A percentile compares a stretch with the other conserved stretches of the same genome.
phyloP scores from a whole-genome alignment of 2,329 filamentous ascomycete genomes.

The Dothideomycetes sp. region DNA sequence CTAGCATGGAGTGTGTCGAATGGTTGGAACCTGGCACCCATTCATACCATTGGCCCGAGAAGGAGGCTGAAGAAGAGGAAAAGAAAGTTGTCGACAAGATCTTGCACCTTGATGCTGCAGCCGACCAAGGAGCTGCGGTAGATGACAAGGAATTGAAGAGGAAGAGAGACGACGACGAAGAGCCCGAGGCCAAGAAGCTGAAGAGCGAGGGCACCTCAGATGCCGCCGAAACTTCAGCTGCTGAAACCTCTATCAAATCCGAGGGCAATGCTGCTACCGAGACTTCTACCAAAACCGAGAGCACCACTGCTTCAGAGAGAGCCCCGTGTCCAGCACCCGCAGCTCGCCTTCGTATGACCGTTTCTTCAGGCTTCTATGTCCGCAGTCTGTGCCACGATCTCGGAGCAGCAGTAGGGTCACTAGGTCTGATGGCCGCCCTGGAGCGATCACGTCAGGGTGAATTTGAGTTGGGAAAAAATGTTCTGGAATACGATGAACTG shows the following conservation, averaged over 20 bases:
- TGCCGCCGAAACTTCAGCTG: conserved; percentile 6
- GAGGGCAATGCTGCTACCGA: neutral
- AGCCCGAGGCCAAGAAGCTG: conserved; percentile 8
- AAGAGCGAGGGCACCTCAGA: conserved; percentile 11
- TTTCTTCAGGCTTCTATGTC: conserved; percentile 94
- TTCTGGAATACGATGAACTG: conserved; percentile 70
- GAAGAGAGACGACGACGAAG: conserved; percentile 22
- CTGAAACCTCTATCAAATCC: neutral
- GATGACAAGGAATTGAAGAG: conserved; percentile 22
- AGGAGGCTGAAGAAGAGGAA: conserved; percentile 67
- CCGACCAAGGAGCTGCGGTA: conserved; percentile 13
- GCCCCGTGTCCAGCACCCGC: conserved; percentile 51
- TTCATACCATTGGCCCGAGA: conserved; percentile 65
- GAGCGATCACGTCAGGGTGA: conserved; percentile 72
- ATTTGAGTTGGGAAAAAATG: conserved; percentile 65
- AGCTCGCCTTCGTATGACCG: conserved; percentile 76
- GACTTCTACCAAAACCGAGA: neutral
- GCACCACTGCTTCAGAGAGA: no score
- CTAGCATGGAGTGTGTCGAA: conserved; percentile 69
- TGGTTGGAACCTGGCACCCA: conserved; percentile 78
- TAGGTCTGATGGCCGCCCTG: conserved; percentile 78
- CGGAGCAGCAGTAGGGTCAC: conserved; percentile 69
- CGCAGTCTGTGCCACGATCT: conserved; percentile 89
- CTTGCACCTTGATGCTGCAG: conserved; percentile 25
- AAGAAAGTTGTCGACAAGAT: conserved; percentile 66